Percentiles rank a stretch among this genome's conserved stretches.
Evolutionary conservation across 148 eudicot species (phyloP).

Genomic region (Chenopodium berlandieri): DNA sequence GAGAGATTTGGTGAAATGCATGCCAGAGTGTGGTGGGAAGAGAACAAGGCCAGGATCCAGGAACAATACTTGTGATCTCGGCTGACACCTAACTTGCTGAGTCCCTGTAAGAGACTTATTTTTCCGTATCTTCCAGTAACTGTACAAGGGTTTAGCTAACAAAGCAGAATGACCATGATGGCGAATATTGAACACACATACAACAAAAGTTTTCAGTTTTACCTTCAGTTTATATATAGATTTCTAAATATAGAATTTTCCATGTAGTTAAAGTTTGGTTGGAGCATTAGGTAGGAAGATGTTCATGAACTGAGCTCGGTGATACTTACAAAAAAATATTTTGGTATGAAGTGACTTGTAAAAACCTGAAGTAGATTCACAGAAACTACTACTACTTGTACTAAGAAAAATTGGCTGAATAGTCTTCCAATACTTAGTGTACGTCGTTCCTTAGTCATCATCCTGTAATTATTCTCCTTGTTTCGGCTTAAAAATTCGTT

Average conservation of each 20-base stretch:
- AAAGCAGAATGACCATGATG: constrained; percentile 21
- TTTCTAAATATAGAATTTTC: constrained; percentile 16
- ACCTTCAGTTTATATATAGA: constrained; percentile 15
- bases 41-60: constrained; percentile 81
- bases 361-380: constrained; percentile 14
- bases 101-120: constrained; percentile 7
- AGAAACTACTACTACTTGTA: neutral
- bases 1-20: constrained; percentile 81
- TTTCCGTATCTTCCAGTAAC: neutral
- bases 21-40: constrained; percentile 93
- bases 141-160: constrained; percentile 9
- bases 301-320: constrained; percentile 7
- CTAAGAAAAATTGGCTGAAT: neutral
- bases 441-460: neutral
- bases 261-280: constrained; percentile 3
- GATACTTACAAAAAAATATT: neutral
- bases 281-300: constrained; percentile 17
- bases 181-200: constrained; percentile 28
- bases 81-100: neutral
- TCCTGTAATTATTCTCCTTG: neutral
- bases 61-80: constrained; percentile 76
- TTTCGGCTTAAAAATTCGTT: neutral
- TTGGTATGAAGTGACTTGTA: constrained; percentile 19
- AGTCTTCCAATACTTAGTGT: neutral
- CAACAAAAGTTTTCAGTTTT: constrained; percentile 8